Evolutionary conservation across 306 rosid genomes (phyloP).

Genomic region (Gastrolobium bilobum): DNA sequence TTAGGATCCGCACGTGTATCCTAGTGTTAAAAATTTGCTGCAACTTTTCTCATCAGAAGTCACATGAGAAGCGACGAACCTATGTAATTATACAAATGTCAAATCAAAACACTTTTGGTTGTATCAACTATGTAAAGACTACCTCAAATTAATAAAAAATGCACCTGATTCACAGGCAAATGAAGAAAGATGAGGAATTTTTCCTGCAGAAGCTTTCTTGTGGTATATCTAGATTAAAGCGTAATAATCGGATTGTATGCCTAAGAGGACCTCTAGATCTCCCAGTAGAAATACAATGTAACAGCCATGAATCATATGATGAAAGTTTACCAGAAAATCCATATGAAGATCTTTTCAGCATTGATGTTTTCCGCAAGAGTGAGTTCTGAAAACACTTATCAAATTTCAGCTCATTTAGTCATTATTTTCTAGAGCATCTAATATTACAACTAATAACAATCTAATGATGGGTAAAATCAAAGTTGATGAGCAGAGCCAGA

Average conservation of each 20-base stretch:
- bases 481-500: conserved; percentile 21
- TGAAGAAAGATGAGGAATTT: conserved; percentile 70
- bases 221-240: conserved; percentile 67
- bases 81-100: not conserved
- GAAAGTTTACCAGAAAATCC: conserved; percentile 72
- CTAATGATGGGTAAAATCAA: conserved; percentile 43
- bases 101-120: conserved; percentile 34
- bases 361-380: conserved; percentile 48
- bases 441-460: conserved; percentile 35
- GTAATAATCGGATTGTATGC: conserved; percentile 53
- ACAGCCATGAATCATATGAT: conserved; percentile 55
- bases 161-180: conserved; percentile 61
- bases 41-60: no score
- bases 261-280: conserved; percentile 60
- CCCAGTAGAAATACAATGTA: conserved; percentile 44
- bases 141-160: conserved; percentile 14
- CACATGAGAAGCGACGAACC: no score
- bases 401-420: conserved; percentile 5
- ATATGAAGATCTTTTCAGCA: conserved; percentile 42
- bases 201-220: conserved; percentile 68
- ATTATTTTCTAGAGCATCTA: conserved; percentile 16
- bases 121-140: conserved; percentile 3
- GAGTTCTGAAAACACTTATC: conserved; percentile 39
- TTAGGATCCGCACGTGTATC: no score
- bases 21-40: no score